Base-by-base conservation (phyloP, 176 grass and related monocot species). In the barley (Hordeum vulgare) region DNA sequence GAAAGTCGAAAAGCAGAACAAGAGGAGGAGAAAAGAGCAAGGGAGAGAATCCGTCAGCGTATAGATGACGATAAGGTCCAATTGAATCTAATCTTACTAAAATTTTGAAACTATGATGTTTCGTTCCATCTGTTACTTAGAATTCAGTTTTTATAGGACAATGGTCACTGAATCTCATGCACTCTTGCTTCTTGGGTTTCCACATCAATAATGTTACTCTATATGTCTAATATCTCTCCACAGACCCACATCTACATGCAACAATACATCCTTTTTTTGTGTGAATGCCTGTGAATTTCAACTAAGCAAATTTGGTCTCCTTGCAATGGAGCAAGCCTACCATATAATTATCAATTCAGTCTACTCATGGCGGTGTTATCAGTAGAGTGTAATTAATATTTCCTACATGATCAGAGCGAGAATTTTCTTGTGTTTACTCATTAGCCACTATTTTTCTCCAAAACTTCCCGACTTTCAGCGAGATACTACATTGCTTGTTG, bases 11-110 rank as follows among this genome's bases (percentile, higher is more conserved):
- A 90, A 74, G 85, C 72, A 89, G 91, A 98, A 77, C 68, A 91
- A 85, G 96, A 91, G 77, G 89, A 98, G 78, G 89, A 95, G 82
- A 94, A 84, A 94, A 93, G 80, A 81, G 87, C 91, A 62, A 94
- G 93, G 62, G 91, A 92, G 75, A 95, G 73, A 87, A 94, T 94
- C 36, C 86, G 56, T 17, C 91, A 88, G 57, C 85, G 44, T 47
- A 87, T 96, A 90, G 85, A 91, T 75, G 83, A 95, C 2, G 96
- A 95, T 78, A 98, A 92, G 93, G 96, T 98, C 67, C 35, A 51
- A 42, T 35, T 68, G 9, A 41, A 69, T 26, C 63, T 61, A 47
- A 73, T 4, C 40, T 66, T 3, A 57, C 42, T 76, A 54, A 9
- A 37, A 45, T 4, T 41, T 81, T 4, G 1, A 41, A 35, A 56